Evolutionary conservation across 116 monocot genomes (phyloP).

Genomic region (Cymodocea nodosa): DNA sequence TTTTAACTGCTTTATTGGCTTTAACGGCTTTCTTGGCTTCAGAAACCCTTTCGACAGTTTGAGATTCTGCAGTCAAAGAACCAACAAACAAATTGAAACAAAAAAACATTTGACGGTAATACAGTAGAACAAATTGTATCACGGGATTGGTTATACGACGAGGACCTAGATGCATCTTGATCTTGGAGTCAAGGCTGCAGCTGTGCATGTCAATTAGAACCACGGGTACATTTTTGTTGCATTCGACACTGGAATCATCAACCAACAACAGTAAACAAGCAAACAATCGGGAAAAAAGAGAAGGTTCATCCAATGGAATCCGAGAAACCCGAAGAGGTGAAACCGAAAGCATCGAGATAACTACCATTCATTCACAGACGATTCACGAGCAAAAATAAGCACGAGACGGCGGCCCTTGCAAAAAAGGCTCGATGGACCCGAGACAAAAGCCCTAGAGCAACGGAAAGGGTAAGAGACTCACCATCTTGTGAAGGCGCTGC

Average conservation of each 20-base stretch:
- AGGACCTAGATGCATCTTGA: conserved; percentile 2
- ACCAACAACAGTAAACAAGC: neutral
- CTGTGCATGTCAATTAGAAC: conserved; percentile 89
- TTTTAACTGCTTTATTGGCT: conserved; percentile 26
- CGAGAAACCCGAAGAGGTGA: too few relatives aligned
- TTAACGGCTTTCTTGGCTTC: conserved; percentile 35
- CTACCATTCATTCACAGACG: too few relatives aligned
- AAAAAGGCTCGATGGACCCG: too few relatives aligned
- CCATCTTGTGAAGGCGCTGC: conserved; percentile 24
- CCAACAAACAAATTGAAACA: neutral
- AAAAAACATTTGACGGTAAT: too few relatives aligned
- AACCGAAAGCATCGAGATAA: too few relatives aligned
- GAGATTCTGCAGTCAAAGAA: conserved; percentile 28
- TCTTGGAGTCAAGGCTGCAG: conserved; percentile 62
- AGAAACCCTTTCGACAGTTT: conserved; percentile 50
- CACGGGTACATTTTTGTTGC: conserved; percentile 30
- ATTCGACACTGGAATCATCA: conserved; percentile 33
- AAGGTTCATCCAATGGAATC: too few relatives aligned
- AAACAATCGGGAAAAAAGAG: too few relatives aligned
- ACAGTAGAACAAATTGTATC: neutral
- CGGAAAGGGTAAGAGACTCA: too few relatives aligned
- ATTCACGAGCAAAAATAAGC: too few relatives aligned
- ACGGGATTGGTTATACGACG: neutral
- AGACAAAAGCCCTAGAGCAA: too few relatives aligned
- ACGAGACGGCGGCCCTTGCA: too few relatives aligned